Conservation (phyloP, 2,329 filamentous ascomycete genomes). For the Arachnopeziza araneosa region DNA sequence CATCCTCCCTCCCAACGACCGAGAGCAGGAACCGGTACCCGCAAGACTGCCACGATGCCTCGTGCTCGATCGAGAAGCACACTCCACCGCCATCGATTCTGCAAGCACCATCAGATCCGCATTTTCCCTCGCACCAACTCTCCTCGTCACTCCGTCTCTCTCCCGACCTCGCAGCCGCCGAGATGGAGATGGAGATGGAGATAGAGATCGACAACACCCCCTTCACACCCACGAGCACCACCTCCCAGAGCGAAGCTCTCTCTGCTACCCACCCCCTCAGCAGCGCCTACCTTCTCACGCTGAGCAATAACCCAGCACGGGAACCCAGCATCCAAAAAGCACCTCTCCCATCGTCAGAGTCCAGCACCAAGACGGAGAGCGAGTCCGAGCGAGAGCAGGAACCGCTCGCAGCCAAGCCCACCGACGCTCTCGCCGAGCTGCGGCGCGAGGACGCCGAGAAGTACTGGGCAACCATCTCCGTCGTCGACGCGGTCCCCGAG, state of each 20-base stretch:
- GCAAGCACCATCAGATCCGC: constrained; percentile 17
- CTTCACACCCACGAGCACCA: constrained; percentile 16
- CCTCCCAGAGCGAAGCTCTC: constrained; percentile 20
- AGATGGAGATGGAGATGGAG: constrained; percentile 10
- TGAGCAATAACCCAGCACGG: constrained; percentile 8
- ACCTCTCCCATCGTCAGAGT: neutral
- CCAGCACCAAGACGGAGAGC: neutral
- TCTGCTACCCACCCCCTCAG: constrained; percentile 17
- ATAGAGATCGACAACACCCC: constrained; percentile 23
- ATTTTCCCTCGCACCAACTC: constrained; percentile 24
- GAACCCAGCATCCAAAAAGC: constrained; percentile 7
- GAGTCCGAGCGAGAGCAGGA: neutral
- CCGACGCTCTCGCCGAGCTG: constrained; percentile 18
- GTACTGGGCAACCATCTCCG: constrained; percentile 15
- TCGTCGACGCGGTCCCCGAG: neutral
- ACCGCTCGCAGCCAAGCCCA: constrained; percentile 19
- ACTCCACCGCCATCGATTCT: constrained; percentile 12
- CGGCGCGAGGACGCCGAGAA: constrained; percentile 19
- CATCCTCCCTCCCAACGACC: constrained; percentile 12
- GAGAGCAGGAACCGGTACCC: constrained; percentile 4
- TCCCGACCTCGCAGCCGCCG: neutral
- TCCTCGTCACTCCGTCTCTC: constrained; percentile 2
- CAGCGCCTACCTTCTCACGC: constrained; percentile 21
- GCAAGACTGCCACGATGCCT: constrained; percentile 5
- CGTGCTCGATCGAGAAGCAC: constrained; percentile 6